Conservation (phyloP, 2,329 filamentous ascomycete genomes). For the Pezicula carpinea region DNA sequence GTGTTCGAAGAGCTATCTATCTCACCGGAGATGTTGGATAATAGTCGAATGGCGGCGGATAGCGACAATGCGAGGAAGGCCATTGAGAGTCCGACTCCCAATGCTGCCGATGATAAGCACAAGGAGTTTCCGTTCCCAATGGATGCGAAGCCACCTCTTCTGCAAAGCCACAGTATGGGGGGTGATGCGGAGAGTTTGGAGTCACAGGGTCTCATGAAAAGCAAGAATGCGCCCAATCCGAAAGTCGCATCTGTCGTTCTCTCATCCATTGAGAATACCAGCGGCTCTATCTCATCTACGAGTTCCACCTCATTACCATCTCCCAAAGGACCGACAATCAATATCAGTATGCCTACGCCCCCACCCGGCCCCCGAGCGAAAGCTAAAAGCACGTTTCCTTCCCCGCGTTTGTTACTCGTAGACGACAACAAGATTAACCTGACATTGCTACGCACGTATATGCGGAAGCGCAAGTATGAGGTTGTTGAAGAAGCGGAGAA, state of each 20-base stretch:
- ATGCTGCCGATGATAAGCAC: constrained; percentile 18
- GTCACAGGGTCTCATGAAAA: neutral
- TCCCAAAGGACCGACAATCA: neutral
- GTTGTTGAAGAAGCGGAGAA: constrained; percentile 38
- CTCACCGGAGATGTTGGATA: constrained; percentile 24
- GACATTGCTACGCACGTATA: constrained; percentile 33
- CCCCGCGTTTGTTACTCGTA: constrained; percentile 30
- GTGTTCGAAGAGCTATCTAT: constrained; percentile 25
- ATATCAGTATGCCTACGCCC: neutral
- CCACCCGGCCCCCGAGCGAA: neutral
- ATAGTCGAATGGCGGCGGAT: constrained; percentile 27
- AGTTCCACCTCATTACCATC: neutral
- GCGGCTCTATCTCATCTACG: neutral
- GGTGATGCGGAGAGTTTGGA: neutral
- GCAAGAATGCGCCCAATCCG: neutral
- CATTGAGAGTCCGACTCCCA: constrained; percentile 26
- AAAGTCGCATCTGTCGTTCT: neutral
- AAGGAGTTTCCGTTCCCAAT: constrained; percentile 26
- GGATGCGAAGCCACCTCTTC: neutral
- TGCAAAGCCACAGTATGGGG: constrained; percentile 1
- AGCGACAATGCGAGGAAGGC: constrained; percentile 27
- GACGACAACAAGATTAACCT: constrained; percentile 40
- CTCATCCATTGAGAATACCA: neutral
- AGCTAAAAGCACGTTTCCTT: neutral
- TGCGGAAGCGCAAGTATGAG: constrained; percentile 34